Base-by-base conservation (phyloP, 331 rosid genomes). In the Arachis monticola region DNA sequence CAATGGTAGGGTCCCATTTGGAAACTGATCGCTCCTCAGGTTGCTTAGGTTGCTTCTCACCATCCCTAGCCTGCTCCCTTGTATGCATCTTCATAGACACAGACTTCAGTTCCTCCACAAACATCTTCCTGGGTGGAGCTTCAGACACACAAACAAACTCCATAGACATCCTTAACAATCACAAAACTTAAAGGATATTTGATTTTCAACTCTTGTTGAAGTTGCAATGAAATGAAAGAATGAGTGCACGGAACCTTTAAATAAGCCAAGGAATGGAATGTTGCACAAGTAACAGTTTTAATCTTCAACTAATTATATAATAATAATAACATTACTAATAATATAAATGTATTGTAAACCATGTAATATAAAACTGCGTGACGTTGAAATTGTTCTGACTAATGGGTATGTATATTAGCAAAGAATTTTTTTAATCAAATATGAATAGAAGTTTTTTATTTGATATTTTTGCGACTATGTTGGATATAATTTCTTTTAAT, bases 91-190 rank as follows among this genome's bases (percentile, higher is more conserved):
- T 95, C 99, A 95, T 95, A 0, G 99, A 97, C 67, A 95, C 99
- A 51, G 89, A 92, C 80, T 97, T 92, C 99, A 95, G 92, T 90
- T 95, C 99, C 84, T 95, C 99, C 79, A 95, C 99, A 40, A 95
- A 92, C 86, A 87, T 92, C 78, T 84, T 92, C 78, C 83, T 81
- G 31, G 82, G 77, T 22, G 83, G 77, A 1, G 96, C 89, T 8
- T 93, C 96, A 1, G 87, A 77, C 48, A 90, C 89, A 8, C 77
- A 60, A 14, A 67, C 84, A 5, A 64, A 27, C 80, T 84, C 83
- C 80, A 48, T 65, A 31, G 96, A 83, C 12, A 76, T 61, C 13
- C 59, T 53, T 5, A 53, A n/a, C n/a, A 51, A 35, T 35, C 4
- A 51, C 1, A 51, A 4, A 51, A 10, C 14, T 10, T 10, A 13